These are phyloP conservation scores for Boletus vinaceobasis DNA, from an alignment of 768 basidiomycete genomes.

Conservation along the genomic window DNA sequence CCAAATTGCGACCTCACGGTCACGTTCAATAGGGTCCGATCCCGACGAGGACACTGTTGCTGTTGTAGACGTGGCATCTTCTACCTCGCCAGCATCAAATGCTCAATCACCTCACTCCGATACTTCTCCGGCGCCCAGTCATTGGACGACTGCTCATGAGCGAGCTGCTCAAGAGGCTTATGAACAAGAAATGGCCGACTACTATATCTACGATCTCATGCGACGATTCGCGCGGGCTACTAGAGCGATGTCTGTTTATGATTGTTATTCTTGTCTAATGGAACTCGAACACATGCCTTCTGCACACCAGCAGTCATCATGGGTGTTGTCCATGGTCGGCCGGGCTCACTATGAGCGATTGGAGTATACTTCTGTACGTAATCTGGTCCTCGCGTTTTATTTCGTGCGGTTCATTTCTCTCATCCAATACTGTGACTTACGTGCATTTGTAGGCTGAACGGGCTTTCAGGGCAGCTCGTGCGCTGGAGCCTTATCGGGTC, in stretches of 20 bases:
- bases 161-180: conserved; percentile 70
- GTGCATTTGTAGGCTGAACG: conserved; percentile 69
- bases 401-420: conserved; percentile 16
- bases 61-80: conserved; percentile 49
- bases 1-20: conserved; percentile 50
- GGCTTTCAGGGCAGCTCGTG: conserved; percentile 77
- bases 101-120: conserved; percentile 63
- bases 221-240: conserved; percentile 79
- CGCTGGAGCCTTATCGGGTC: conserved; percentile 85
- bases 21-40: conserved; percentile 67
- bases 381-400: conserved; percentile 11
- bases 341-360: conserved; percentile 87
- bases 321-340: conserved; percentile 79
- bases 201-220: conserved; percentile 78
- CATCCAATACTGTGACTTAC: conserved; percentile 6
- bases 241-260: conserved; percentile 70
- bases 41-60: conserved; percentile 59
- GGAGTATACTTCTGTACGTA: conserved; percentile 82
- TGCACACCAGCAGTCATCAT: conserved; percentile 69
- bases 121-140: conserved; percentile 57
- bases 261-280: conserved; percentile 68
- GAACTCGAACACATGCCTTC: conserved; percentile 75
- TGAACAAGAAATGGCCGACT: conserved; percentile 71
- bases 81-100: conserved; percentile 58
- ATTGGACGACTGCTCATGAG: conserved; percentile 64